Conservation (phyloP, 305 asterid genomes). For the Fraxinus sp. region DNA sequence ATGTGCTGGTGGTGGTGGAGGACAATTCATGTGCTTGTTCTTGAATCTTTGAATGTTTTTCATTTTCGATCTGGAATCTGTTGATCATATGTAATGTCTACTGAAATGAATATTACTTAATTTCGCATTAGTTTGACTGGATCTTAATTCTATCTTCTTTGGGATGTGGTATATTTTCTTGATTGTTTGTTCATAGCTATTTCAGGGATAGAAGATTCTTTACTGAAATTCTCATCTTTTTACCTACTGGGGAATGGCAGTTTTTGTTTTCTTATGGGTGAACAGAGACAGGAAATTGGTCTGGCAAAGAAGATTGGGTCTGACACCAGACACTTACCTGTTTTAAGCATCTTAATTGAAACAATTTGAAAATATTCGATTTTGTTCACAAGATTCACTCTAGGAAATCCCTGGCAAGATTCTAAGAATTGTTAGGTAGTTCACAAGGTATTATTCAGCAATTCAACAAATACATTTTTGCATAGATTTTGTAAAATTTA, state of each 20-base stretch:
- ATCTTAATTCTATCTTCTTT: neutral
- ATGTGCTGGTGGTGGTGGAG: conserved; percentile 26
- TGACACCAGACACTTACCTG: neutral
- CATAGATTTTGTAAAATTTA: neutral
- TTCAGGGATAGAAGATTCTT: neutral
- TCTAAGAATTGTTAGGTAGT: neutral
- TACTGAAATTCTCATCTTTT: neutral
- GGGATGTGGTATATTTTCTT: neutral
- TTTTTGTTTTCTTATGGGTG: neutral
- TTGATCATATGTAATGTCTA: neutral
- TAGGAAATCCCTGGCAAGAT: neutral
- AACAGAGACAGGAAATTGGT: neutral
- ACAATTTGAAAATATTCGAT: neutral
- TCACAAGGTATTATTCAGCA: neutral
- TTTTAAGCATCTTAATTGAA: neutral
- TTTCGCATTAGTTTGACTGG: neutral
- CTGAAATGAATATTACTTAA: neutral
- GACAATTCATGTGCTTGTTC: conserved; percentile 89
- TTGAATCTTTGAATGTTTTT: conserved; percentile 26
- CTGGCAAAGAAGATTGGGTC: neutral
- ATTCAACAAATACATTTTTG: neutral
- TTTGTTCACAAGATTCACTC: neutral
- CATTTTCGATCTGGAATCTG: neutral
- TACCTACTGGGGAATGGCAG: neutral
- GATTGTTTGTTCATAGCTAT: neutral